These are phyloP conservation scores for Hibiscus trionum DNA, from an alignment of 345 rosid genomes.

Conservation along the genomic window DNA sequence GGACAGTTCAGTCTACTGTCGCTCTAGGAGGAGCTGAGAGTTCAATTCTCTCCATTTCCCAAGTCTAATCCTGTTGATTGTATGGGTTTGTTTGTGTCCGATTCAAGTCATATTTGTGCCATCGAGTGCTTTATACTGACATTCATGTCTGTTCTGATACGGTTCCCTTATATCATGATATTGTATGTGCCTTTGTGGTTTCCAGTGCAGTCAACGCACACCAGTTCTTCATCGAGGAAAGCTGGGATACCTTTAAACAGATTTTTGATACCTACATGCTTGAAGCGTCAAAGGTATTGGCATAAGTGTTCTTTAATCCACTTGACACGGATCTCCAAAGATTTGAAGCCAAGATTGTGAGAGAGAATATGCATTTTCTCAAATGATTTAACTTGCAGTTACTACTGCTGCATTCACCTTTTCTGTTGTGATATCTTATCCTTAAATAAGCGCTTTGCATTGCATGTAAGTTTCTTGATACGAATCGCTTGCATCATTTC, in stretches of 20 bases:
- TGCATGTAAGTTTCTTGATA: background rate
- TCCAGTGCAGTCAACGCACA: constrained; percentile 89
- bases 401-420: background rate
- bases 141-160: constrained; percentile 7
- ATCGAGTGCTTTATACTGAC: constrained; percentile 1
- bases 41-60: constrained; percentile 99
- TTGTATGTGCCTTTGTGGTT: constrained; percentile 32
- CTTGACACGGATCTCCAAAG: background rate
- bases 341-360: background rate
- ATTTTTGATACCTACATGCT: constrained; percentile 72
- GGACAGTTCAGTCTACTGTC: constrained; percentile 78
- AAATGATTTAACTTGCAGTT: background rate
- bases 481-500: too few species aligned
- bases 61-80: constrained; percentile 18
- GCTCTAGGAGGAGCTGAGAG: constrained; percentile 91
- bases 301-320: background rate
- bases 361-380: background rate
- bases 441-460: background rate
- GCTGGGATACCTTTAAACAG: constrained; percentile 77
- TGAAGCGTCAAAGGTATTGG: constrained; percentile 83
- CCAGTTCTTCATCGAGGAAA: constrained; percentile 86
- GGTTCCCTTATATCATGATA: constrained; percentile 25
- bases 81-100: constrained; percentile 9
- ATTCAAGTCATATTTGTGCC: background rate
- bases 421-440: background rate